These are phyloP conservation scores for Mortierella sp. DNA, from an alignment of 371 early-diverging fungal genomes.

Conservation along the genomic window DNA sequence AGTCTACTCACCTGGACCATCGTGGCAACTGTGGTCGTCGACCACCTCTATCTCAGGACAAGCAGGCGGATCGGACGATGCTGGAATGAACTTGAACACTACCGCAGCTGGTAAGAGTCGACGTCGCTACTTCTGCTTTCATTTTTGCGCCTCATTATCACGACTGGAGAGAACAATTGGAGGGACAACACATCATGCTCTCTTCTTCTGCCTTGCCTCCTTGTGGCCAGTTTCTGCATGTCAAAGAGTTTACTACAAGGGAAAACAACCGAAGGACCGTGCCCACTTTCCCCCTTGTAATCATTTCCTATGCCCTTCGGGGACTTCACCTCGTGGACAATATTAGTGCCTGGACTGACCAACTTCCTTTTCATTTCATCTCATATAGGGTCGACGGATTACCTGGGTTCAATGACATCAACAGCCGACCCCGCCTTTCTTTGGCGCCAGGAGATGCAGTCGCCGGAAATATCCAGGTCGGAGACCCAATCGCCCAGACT, in stretches of 20 bases:
- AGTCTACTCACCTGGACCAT: conserved; percentile 33
- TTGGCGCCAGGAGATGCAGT: conserved; percentile 30
- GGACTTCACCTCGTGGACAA: background rate
- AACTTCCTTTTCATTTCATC: too few species aligned
- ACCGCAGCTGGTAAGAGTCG: conserved; percentile 2
- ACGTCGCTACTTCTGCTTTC: background rate
- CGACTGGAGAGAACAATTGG: background rate
- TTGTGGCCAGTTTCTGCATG: background rate
- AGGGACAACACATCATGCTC: background rate
- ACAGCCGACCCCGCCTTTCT: conserved; percentile 23
- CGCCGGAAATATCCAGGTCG: conserved; percentile 25
- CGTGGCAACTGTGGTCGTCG: conserved; percentile 38
- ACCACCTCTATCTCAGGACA: conserved; percentile 9
- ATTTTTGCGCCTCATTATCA: background rate
- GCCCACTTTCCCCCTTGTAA: background rate
- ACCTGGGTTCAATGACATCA: background rate
- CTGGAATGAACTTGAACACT: background rate
- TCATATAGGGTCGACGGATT: conserved; percentile 4
- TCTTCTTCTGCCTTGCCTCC: background rate
- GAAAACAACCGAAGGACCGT: conserved; percentile 5
- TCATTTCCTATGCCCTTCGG: background rate
- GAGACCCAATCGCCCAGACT: conserved; percentile 28
- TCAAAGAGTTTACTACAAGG: background rate
- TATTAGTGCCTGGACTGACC: background rate
- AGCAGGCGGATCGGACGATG: conserved; percentile 15